Evolutionary conservation across 768 basidiomycete species (phyloP).

Genomic region (Ramaria sp.): DNA sequence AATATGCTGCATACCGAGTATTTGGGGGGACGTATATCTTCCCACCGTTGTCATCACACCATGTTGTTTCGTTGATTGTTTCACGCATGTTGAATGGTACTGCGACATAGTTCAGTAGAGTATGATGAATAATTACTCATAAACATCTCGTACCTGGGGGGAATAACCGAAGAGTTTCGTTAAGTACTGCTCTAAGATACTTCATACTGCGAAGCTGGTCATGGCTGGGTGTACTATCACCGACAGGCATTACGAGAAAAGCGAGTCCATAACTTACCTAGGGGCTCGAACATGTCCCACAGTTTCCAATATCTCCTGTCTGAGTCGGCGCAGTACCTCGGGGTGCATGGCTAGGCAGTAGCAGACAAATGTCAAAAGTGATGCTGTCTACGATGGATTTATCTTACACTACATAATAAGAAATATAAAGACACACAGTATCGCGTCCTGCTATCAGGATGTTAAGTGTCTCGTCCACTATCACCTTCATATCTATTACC

Average conservation of each 20-base stretch:
- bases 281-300: not conserved
- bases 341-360: constrained; percentile 21
- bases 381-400: constrained; percentile 16
- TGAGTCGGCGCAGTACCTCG: constrained; percentile 12
- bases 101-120: constrained; percentile 6
- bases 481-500: constrained; percentile 19
- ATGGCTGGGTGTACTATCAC: not conserved
- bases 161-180: constrained; percentile 26
- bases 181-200: constrained; percentile 20
- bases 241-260: constrained; percentile 7
- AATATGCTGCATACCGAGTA: not conserved
- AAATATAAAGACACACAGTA: constrained; percentile 23
- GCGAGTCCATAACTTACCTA: not conserved
- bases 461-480: constrained; percentile 34
- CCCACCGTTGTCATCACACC: not conserved
- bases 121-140: not conserved
- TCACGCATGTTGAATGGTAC: constrained; percentile 22
- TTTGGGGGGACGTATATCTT: constrained; percentile 3
- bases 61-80: constrained; percentile 7
- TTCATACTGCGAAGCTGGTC: not conserved
- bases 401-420: not conserved
- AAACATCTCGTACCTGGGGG: constrained; percentile 15
- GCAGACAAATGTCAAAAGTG: constrained; percentile 19
- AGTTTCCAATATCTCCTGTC: constrained; percentile 17
- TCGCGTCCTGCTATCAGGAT: constrained; percentile 36